Percentiles rank a stretch among this genome's conserved stretches.
phyloP scores from a whole-genome alignment of 139 green algal genomes.

The Spirogloea muscicola region DNA sequence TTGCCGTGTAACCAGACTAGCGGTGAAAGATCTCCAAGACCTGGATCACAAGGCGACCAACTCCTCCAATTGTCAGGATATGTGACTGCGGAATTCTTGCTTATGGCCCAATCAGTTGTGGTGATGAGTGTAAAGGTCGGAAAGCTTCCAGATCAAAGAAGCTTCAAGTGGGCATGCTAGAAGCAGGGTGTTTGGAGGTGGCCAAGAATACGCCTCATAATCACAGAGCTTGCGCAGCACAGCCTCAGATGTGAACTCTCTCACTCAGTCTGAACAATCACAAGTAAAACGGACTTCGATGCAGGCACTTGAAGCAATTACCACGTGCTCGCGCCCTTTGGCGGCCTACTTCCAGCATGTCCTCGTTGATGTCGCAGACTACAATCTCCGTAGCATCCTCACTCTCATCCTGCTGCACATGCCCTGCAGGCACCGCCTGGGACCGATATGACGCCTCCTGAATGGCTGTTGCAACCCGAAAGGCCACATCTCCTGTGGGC shows the following conservation, averaged over 20 bases:
- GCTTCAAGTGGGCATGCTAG: neutral
- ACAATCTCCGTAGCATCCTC: constrained; percentile 50
- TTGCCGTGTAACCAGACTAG: constrained; percentile 81
- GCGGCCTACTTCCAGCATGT: constrained; percentile 85
- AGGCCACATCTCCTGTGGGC: constrained; percentile 34
- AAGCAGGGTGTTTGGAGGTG: neutral
- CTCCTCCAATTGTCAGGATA: too few species aligned
- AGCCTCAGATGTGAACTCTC: neutral
- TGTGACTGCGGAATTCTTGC: too few species aligned
- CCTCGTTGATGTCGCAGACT: constrained; percentile 92
- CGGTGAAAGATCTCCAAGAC: neutral
- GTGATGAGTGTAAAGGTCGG: neutral
- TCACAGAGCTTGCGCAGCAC: neutral
- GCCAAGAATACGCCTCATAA: neutral
- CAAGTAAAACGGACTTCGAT: neutral
- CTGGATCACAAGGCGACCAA: neutral
- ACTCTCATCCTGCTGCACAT: neutral
- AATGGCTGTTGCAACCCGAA: constrained; percentile 17
- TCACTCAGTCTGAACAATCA: neutral
- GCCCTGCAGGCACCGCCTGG: neutral
- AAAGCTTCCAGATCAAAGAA: neutral
- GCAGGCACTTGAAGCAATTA: neutral
- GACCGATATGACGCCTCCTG: neutral
- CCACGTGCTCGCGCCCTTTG: constrained; percentile 53
- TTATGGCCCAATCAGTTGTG: neutral